Percentiles rank a stretch among this genome's conserved stretches.
phyloP scores from a whole-genome alignment of 2,329 filamentous ascomycete genomes.

The Botrytis deweyae region DNA sequence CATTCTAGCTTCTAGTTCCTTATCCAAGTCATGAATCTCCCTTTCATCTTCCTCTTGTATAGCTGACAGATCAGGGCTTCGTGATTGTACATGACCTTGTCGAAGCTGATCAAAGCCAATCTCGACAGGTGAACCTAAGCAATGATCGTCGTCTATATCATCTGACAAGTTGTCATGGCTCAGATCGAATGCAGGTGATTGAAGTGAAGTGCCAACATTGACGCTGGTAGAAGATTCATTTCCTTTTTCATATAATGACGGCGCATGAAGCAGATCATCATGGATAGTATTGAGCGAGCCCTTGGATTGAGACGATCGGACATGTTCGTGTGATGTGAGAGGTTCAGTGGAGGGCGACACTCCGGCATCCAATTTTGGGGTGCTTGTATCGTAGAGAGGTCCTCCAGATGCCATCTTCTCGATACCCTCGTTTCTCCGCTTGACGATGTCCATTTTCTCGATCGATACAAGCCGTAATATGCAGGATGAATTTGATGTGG shows the following conservation, averaged over 20 bases:
- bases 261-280: not conserved
- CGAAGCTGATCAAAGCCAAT: no score
- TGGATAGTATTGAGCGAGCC: not conserved
- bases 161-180: not conserved
- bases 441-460: not conserved
- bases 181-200: not conserved
- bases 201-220: not conserved
- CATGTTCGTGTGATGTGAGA: not conserved
- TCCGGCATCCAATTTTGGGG: not conserved
- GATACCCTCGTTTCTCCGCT: not conserved
- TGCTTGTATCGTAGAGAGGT: not conserved
- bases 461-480: not conserved
- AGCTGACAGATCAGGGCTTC: not conserved
- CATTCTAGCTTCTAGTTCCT: slow-evolving; percentile 1
- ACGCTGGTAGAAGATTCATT: not conserved
- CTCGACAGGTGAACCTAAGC: not conserved
- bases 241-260: not conserved
- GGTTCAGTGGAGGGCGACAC: not conserved
- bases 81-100: not conserved
- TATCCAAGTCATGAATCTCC: not conserved
- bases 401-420: not conserved
- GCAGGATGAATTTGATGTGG: not conserved
- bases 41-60: slow-evolving; percentile 1
- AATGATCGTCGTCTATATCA: no score
- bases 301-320: not conserved